A percentile compares a stretch with the other conserved stretches of the same genome.
Evolutionary conservation across 73 alveolate genomes (phyloP).

Genomic region (Tetrahymena thermophila): DNA sequence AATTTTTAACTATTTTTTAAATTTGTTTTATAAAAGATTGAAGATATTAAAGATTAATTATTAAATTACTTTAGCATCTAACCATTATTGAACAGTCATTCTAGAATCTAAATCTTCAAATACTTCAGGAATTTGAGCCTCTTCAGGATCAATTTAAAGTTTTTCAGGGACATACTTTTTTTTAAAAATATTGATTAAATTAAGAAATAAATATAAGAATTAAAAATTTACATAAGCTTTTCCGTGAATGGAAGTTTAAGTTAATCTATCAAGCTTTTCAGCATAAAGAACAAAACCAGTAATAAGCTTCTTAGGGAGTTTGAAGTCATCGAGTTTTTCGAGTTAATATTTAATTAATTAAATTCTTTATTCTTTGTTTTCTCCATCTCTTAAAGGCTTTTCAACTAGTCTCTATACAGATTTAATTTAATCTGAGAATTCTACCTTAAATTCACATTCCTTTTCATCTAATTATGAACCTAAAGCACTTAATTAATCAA

Average conservation of each 20-base stretch:
- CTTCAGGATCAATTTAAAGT: not conserved
- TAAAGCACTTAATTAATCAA: not conserved
- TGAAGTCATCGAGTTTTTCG: not conserved
- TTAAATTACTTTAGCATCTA: not conserved
- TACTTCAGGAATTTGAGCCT: not conserved
- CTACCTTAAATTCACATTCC: not conserved
- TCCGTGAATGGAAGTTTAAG: not conserved
- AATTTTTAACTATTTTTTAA: not conserved
- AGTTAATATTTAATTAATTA: not conserved
- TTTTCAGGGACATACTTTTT: not conserved
- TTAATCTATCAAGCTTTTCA: not conserved
- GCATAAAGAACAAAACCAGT: not conserved
- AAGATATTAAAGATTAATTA: not conserved
- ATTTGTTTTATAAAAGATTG: too few relatives aligned
- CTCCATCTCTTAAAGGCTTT: not conserved
- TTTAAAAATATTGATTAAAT: not conserved
- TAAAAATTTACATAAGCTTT: not conserved
- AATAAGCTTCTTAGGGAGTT: not conserved
- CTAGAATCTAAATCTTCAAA: not conserved
- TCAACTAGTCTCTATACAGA: not conserved
- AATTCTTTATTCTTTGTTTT: not conserved
- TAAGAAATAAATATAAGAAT: not conserved
- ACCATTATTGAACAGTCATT: not conserved
- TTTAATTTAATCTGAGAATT: not conserved
- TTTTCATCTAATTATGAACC: not conserved